Conservation (phyloP, 805 yeast genomes). For the Schwanniomyces polymorphus region DNA sequence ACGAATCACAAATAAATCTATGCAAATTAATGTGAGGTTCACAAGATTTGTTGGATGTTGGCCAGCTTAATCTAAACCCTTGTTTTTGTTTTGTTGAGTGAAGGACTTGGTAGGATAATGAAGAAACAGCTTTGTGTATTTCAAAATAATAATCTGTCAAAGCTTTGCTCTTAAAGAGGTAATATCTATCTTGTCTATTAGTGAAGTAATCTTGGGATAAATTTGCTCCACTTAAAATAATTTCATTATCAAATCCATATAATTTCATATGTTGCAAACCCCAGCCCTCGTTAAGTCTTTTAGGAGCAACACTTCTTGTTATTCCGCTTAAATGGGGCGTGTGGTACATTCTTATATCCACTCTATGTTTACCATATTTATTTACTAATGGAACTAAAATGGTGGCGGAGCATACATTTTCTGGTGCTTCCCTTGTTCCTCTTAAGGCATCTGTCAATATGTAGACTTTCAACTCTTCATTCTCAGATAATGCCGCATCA, state of each 20-base stretch:
- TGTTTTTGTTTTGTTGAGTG: slow-evolving; percentile 42
- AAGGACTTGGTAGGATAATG: slow-evolving; percentile 65
- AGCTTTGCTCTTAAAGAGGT: slow-evolving; percentile 56
- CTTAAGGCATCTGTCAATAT: slow-evolving; percentile 84
- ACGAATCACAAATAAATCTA: slow-evolving; percentile 56
- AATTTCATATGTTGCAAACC: slow-evolving; percentile 98
- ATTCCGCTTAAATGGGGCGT: slow-evolving; percentile 83
- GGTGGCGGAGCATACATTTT: slow-evolving; percentile 66
- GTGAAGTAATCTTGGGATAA: slow-evolving; percentile 90
- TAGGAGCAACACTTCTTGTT: slow-evolving; percentile 66
- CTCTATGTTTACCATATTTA: slow-evolving; percentile 63
- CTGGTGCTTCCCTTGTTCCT: slow-evolving; percentile 92
- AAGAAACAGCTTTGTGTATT: slow-evolving; percentile 68
- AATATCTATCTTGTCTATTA: slow-evolving; percentile 92
- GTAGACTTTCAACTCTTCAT: slow-evolving; percentile 63
- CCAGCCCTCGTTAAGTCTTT: slow-evolving; percentile 83
- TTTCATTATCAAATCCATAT: slow-evolving; percentile 91
- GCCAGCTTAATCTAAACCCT: slow-evolving; percentile 72
- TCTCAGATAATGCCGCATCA: slow-evolving; percentile 55
- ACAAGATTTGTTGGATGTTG: slow-evolving; percentile 58
- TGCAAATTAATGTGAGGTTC: slow-evolving; percentile 63
- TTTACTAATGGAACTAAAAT: slow-evolving; percentile 65
- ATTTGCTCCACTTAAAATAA: slow-evolving; percentile 88
- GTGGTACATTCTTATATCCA: slow-evolving; percentile 80
- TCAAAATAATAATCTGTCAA: slow-evolving; percentile 73